phyloP scores from a whole-genome alignment of 129 eudicot species.

The Logfia minima region DNA sequence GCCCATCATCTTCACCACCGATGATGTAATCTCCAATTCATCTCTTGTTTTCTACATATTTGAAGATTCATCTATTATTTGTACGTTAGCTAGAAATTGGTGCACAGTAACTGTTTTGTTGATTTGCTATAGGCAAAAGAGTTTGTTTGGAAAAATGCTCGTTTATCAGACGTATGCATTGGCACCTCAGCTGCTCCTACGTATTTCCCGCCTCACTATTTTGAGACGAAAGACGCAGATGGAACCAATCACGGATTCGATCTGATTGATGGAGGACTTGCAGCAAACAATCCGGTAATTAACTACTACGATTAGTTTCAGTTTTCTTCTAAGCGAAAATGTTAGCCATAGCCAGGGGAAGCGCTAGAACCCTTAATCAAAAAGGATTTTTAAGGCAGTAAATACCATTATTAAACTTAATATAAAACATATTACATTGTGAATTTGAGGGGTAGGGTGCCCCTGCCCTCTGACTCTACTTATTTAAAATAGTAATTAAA shows the following conservation, averaged over 20 bases:
- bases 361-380: too few species aligned
- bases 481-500: too few species aligned
- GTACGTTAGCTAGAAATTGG: not conserved
- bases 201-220: conserved; percentile 53
- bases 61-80: not conserved
- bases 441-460: too few species aligned
- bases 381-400: too few species aligned
- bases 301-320: not conserved
- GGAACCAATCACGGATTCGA: conserved; percentile 40
- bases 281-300: conserved; percentile 64
- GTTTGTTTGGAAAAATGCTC: conserved; percentile 39
- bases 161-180: conserved; percentile 54
- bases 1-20: conserved; percentile 49
- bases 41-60: not conserved
- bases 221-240: conserved; percentile 32
- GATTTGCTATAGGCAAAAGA: conserved; percentile 37
- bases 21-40: conserved; percentile 31
- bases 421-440: too few species aligned
- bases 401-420: too few species aligned
- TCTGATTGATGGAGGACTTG: conserved; percentile 65
- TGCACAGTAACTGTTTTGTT: not conserved
- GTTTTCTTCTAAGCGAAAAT: not conserved
- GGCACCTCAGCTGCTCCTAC: conserved; percentile 68
- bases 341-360: too few species aligned
- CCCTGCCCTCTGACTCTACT: too few species aligned